Evolutionary conservation across 2,329 filamentous ascomycete genomes (phyloP).

Genomic region (Geosmithia flava): DNA sequence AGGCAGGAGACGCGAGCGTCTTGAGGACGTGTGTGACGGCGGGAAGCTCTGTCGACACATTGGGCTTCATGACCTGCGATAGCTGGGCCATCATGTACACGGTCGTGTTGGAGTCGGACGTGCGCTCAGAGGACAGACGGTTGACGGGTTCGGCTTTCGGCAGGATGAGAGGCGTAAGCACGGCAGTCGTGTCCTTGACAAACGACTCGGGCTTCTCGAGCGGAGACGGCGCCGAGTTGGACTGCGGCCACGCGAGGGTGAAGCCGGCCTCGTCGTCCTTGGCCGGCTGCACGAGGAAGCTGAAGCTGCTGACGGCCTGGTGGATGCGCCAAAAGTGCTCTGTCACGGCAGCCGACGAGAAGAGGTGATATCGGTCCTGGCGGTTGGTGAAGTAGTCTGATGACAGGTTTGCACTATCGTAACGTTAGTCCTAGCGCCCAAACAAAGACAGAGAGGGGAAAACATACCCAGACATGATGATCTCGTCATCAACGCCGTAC

Average conservation of each 20-base stretch:
- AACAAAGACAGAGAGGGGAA: background rate
- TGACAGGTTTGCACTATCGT: constrained; percentile 64
- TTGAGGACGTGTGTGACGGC: constrained; percentile 64
- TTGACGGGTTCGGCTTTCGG: constrained; percentile 7
- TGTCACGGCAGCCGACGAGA: constrained; percentile 65
- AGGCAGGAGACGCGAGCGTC: constrained; percentile 49
- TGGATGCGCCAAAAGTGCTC: constrained; percentile 76
- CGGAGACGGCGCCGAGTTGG: constrained; percentile 65
- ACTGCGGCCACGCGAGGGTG: constrained; percentile 57
- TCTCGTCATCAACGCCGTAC: constrained; percentile 89
- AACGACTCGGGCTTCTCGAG: constrained; percentile 59
- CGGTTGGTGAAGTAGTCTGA: constrained; percentile 93
- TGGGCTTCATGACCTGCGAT: constrained; percentile 67
- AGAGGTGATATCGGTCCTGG: constrained; percentile 88
- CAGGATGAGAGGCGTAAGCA: constrained; percentile 55
- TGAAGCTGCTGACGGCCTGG: constrained; percentile 63
- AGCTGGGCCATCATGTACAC: constrained; percentile 84
- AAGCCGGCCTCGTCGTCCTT: constrained; percentile 41
- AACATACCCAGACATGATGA: constrained; percentile 76
- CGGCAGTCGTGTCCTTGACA: constrained; percentile 52
- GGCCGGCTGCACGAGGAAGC: constrained; percentile 64
- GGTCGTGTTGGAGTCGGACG: constrained; percentile 40
- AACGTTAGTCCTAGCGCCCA: too few relatives aligned
- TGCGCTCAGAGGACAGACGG: background rate
- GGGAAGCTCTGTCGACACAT: constrained; percentile 81